Evolutionary conservation across 208 protist genomes (phyloP).

Genomic region (Acanthamoeba triangularis): DNA sequence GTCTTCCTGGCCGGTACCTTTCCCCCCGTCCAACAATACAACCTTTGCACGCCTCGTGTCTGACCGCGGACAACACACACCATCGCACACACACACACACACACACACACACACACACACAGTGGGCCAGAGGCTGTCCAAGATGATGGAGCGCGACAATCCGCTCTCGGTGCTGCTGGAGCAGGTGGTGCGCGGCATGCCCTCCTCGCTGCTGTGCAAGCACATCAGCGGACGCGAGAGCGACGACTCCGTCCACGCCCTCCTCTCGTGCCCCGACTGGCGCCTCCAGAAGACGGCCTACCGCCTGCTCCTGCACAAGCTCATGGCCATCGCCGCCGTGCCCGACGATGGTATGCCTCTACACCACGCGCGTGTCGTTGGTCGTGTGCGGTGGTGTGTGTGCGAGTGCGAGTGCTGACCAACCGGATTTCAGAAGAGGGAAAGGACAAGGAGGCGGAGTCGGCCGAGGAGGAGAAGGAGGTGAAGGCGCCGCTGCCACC

Average conservation of each 20-base stretch:
- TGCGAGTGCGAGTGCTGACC: not conserved
- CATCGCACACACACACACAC: no score
- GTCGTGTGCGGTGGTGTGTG: not conserved
- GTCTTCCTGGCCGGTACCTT: slow-evolving; percentile 19
- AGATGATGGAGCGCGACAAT: slow-evolving; percentile 38
- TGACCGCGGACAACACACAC: not conserved
- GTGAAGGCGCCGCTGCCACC: slow-evolving; percentile 15
- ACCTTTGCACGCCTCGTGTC: not conserved
- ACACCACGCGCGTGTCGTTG: no score
- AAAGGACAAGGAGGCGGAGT: slow-evolving; percentile 47
- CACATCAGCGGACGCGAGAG: slow-evolving; percentile 55
- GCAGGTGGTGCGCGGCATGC: slow-evolving; percentile 52
- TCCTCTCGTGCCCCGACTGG: slow-evolving; percentile 44
- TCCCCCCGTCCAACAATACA: not conserved
- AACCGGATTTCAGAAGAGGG: not conserved
- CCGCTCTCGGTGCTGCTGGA: slow-evolving; percentile 40
- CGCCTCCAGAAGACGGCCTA: slow-evolving; percentile 75
- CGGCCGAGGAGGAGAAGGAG: slow-evolving; percentile 16
- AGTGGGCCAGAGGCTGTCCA: slow-evolving; percentile 43
- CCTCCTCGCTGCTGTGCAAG: slow-evolving; percentile 44
- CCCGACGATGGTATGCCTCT: slow-evolving; percentile 10
- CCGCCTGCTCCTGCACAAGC: slow-evolving; percentile 62
- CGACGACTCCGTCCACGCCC: not conserved
- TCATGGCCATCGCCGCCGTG: slow-evolving; percentile 66
- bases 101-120: not conserved